phyloP scores from a whole-genome alignment of 495 filamentous ascomycete species.

The Opeltia flavorubescens region DNA sequence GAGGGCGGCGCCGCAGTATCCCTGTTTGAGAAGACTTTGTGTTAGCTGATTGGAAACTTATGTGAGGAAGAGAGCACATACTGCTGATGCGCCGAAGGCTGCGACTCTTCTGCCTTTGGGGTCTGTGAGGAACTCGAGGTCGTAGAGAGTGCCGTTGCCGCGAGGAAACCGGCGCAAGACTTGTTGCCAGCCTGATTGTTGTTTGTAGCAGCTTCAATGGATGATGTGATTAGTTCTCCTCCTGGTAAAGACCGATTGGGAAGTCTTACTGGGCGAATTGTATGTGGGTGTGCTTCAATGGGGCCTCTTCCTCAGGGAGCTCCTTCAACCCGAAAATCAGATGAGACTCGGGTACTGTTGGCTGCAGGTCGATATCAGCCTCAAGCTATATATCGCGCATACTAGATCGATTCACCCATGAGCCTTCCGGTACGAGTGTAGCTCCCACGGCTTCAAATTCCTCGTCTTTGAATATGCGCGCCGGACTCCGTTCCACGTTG shows the following conservation, averaged over 20 bases:
- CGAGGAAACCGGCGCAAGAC: conserved; percentile 69
- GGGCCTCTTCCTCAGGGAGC: conserved; percentile 54
- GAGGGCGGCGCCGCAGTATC: conserved; percentile 40
- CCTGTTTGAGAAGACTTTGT: not conserved
- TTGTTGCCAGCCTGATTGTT: conserved; percentile 72
- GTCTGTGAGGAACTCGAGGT: conserved; percentile 86
- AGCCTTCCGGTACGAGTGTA: conserved; percentile 64
- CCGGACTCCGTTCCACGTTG: conserved; percentile 63
- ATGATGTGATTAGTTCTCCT: conserved; percentile 17
- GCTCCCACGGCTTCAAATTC: conserved; percentile 50
- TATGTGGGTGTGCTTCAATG: conserved; percentile 74
- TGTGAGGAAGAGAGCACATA: conserved; percentile 2
- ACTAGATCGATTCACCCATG: conserved; percentile 63
- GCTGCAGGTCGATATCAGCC: not conserved
- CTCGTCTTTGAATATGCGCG: conserved; percentile 66
- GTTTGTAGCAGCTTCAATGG: conserved; percentile 51
- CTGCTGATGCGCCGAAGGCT: conserved; percentile 11
- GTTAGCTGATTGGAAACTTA: not conserved
- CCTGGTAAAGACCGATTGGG: not conserved
- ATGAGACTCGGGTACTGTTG: not conserved
- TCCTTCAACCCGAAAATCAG: conserved; percentile 78
- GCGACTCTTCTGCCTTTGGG: conserved; percentile 67
- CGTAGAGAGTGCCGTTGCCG: conserved; percentile 71
- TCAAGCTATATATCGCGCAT: conserved; percentile 52
- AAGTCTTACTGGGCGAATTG: conserved; percentile 50